phyloP scores from a whole-genome alignment of 129 eudicot species.

The Centella asiatica region DNA sequence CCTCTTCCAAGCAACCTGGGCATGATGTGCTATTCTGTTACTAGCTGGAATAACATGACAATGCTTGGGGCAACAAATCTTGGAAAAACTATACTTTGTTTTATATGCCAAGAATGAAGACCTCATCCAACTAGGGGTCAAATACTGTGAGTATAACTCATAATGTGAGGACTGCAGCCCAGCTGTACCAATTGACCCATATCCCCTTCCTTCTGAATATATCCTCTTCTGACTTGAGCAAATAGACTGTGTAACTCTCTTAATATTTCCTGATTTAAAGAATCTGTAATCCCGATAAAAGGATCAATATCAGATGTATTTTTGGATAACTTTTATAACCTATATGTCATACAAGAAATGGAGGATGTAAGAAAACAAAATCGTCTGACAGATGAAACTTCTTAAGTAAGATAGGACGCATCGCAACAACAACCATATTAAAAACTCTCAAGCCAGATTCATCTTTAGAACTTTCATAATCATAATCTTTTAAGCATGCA shows the following conservation, averaged over 20 bases:
- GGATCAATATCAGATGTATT: constrained; percentile 6
- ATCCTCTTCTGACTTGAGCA: constrained; percentile 24
- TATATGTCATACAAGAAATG: too few species aligned
- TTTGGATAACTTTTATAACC: too few species aligned
- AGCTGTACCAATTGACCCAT: constrained; percentile 22
- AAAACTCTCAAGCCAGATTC: too few species aligned
- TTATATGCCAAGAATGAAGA: constrained; percentile 19
- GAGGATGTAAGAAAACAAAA: too few species aligned
- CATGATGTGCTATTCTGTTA: constrained; percentile 36
- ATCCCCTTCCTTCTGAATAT: constrained; percentile 24
- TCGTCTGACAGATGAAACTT: background rate
- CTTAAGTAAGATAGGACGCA: too few species aligned
- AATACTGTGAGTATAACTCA: constrained; percentile 28
- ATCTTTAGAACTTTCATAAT: too few species aligned
- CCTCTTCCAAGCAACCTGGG: constrained; percentile 59
- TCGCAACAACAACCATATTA: too few species aligned
- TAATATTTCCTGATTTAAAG: constrained; percentile 36
- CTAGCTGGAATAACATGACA: constrained; percentile 23
- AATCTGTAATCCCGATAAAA: constrained; percentile 34
- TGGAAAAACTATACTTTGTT: constrained; percentile 18
- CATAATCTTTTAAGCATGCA: background rate
- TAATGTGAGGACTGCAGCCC: constrained; percentile 30
- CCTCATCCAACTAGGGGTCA: constrained; percentile 22
- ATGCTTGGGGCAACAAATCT: constrained; percentile 23
- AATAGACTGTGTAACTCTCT: constrained; percentile 32